Evolutionary conservation across 176 grass and related monocot genomes (phyloP).

Genomic region (Carex myosuroides): DNA sequence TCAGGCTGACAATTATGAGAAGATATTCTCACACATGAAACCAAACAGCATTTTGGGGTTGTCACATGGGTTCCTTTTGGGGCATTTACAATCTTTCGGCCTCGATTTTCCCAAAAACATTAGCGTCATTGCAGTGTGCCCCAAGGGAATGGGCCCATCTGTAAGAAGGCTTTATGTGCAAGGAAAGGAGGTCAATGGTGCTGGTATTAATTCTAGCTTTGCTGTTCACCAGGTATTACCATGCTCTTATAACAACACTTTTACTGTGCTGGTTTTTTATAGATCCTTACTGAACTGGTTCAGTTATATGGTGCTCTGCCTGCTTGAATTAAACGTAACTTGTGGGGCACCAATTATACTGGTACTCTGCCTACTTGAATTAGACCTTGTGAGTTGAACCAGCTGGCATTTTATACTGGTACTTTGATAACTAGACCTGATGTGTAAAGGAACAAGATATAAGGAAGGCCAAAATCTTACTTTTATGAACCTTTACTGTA

Average conservation of each 20-base stretch:
- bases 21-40: constrained; percentile 87
- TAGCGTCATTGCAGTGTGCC: constrained; percentile 69
- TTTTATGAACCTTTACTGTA: neutral
- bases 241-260: neutral
- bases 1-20: constrained; percentile 78
- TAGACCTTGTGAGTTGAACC: neutral
- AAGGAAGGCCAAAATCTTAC: neutral
- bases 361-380: neutral
- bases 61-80: constrained; percentile 75
- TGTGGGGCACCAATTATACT: neutral
- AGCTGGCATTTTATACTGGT: neutral
- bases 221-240: constrained; percentile 67
- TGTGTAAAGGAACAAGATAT: neutral
- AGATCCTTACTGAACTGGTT: neutral
- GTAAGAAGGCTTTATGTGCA: constrained; percentile 83
- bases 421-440: neutral
- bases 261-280: neutral
- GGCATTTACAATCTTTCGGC: constrained; percentile 55
- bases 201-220: constrained; percentile 80
- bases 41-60: constrained; percentile 84
- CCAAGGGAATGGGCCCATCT: constrained; percentile 79
- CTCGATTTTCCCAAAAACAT: constrained; percentile 81
- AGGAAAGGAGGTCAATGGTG: constrained; percentile 79
- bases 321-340: neutral
- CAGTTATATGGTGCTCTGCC: neutral